Evolutionary conservation across 2,329 filamentous ascomycete species (phyloP).

Genomic region (Colletotrichum trifolii): DNA sequence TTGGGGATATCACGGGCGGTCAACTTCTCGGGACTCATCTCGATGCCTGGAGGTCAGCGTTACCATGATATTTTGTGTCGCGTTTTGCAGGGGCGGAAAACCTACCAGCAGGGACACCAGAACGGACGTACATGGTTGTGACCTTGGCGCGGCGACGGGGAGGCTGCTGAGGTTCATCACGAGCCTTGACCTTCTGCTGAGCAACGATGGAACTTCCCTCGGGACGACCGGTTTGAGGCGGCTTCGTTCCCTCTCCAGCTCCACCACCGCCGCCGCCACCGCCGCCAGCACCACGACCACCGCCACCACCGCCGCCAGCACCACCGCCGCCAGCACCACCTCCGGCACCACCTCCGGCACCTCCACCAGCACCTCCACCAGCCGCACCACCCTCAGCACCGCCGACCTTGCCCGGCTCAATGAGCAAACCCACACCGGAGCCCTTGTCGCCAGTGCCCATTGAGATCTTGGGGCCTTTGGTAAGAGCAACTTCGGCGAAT

Average conservation of each 20-base stretch:
- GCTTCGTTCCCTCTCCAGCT: neutral
- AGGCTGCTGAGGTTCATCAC: slow-evolving; percentile 35
- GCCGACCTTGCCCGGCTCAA: slow-evolving; percentile 1
- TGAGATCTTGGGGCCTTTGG: slow-evolving; percentile 51
- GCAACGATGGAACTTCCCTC: slow-evolving; percentile 12
- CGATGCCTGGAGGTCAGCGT: slow-evolving; percentile 21
- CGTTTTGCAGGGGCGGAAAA: slow-evolving; percentile 19
- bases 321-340: neutral
- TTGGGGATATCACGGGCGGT: slow-evolving; percentile 28
- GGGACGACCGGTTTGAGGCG: slow-evolving; percentile 1
- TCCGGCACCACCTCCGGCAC: slow-evolving; percentile 6
- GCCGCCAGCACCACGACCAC: neutral
- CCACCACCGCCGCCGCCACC: neutral
- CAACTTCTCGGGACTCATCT: slow-evolving; percentile 31
- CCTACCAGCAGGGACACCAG: slow-evolving; percentile 56
- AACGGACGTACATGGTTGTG: slow-evolving; percentile 59
- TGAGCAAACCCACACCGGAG: slow-evolving; percentile 3
- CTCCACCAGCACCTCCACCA: slow-evolving; percentile 40
- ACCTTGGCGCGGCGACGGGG: slow-evolving; percentile 55
- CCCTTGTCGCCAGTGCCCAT: slow-evolving; percentile 46
- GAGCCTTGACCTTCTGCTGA: slow-evolving; percentile 34
- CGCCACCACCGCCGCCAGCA: slow-evolving; percentile 8
- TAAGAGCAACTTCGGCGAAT: slow-evolving; percentile 52
- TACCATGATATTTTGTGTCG: neutral
- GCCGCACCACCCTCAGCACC: slow-evolving; percentile 23